Conservation (phyloP, 2,329 filamentous ascomycete species). For the Diaporthe citrichinensis region DNA sequence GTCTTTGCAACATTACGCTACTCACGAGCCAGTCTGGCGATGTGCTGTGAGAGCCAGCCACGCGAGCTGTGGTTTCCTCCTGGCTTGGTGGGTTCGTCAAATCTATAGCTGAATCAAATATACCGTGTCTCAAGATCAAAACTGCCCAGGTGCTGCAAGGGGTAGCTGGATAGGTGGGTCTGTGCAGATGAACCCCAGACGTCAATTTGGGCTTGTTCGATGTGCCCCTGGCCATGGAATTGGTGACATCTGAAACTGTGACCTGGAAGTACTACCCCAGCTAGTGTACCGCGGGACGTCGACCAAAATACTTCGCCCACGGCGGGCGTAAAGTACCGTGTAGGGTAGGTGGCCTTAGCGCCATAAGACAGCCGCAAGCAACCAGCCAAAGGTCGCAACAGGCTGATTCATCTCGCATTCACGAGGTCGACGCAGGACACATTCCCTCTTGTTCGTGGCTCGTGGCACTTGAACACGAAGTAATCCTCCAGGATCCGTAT, state of each 20-base stretch:
- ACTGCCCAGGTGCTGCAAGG: conserved; percentile 1
- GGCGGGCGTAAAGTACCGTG: background rate
- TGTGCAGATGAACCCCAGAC: conserved; percentile 21
- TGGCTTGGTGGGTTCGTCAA: background rate
- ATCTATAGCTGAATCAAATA: conserved; percentile 25
- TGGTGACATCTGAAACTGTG: too few species aligned
- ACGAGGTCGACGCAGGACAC: conserved; percentile 39
- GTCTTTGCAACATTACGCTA: background rate
- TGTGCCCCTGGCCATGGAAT: conserved; percentile 4
- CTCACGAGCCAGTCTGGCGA: background rate
- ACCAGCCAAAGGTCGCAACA: conserved; percentile 15
- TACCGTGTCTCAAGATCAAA: conserved; percentile 16
- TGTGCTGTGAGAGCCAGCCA: background rate
- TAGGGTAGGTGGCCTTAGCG: conserved; percentile 34
- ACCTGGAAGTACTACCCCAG: too few species aligned
- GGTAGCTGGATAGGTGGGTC: conserved; percentile 10
- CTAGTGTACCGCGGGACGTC: background rate
- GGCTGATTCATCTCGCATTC: conserved; percentile 38
- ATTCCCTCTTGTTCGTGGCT: conserved; percentile 10
- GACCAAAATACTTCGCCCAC: conserved; percentile 18
- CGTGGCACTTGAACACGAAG: conserved; percentile 37
- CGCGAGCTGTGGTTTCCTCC: background rate
- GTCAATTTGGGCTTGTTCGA: conserved; percentile 20
- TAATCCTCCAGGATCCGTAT: conserved; percentile 21
- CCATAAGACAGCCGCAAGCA: conserved; percentile 18